Evolutionary conservation across 306 rosid genomes (phyloP).

Genomic region (Cucumis hystrix): DNA sequence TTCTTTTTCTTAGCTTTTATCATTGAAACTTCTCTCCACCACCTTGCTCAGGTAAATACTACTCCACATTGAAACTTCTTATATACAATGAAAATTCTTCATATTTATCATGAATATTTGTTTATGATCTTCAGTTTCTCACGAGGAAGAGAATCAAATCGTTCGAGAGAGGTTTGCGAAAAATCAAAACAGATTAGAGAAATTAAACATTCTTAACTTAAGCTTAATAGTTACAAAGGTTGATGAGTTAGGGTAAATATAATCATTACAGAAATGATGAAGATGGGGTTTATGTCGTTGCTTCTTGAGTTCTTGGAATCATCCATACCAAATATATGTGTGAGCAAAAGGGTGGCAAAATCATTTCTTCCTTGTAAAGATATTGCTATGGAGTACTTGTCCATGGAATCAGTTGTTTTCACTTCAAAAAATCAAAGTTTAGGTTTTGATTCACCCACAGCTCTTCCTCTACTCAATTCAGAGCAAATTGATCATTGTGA

Average conservation of each 20-base stretch:
- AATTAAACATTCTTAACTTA: no score
- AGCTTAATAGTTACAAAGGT: no score
- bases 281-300: slow-evolving; percentile 43
- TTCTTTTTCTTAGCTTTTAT: slow-evolving; percentile 24
- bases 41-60: slow-evolving; percentile 23
- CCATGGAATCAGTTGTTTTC: slow-evolving; percentile 1
- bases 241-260: not conserved
- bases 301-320: slow-evolving; percentile 35
- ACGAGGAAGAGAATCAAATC: slow-evolving; percentile 30
- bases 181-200: slow-evolving; percentile 36
- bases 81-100: not conserved
- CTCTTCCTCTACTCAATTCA: not conserved
- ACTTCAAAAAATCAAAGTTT: slow-evolving; percentile 6
- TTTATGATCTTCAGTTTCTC: slow-evolving; percentile 19
- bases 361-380: slow-evolving; percentile 40
- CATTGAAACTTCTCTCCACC: slow-evolving; percentile 39
- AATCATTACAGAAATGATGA: slow-evolving; percentile 32
- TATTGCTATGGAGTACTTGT: not conserved
- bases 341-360: slow-evolving; percentile 19
- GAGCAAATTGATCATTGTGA: slow-evolving; percentile 21
- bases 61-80: not conserved
- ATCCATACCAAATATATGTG: slow-evolving; percentile 50
- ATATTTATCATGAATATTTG: no score
- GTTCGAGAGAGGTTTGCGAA: slow-evolving; percentile 31
- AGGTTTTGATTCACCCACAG: slow-evolving; percentile 1